phyloP scores from a whole-genome alignment of 2,329 filamentous ascomycete species.

The Diplodia scrobiculata region DNA sequence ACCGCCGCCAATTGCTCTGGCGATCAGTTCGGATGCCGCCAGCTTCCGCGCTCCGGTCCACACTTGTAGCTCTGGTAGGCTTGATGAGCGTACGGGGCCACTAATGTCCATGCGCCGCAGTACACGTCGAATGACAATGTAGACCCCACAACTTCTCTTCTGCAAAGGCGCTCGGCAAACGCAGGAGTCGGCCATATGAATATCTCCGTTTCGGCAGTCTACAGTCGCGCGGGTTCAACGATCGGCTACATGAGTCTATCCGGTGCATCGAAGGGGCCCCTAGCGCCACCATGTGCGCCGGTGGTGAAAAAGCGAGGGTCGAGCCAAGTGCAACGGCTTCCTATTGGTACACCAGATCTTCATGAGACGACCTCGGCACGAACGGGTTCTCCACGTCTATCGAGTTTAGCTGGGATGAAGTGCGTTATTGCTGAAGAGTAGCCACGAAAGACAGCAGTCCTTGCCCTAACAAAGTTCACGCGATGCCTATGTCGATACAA shows the following conservation, averaged over 20 bases:
- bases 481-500: background rate
- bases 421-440: too few relatives aligned
- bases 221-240: background rate
- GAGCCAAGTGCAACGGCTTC: background rate
- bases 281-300: background rate
- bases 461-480: background rate
- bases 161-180: background rate
- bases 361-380: constrained; percentile 7
- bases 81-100: background rate
- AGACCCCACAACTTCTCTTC: background rate
- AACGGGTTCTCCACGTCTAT: background rate
- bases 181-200: background rate
- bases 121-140: background rate
- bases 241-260: background rate
- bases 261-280: background rate
- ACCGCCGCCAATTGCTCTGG: background rate
- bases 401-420: background rate
- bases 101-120: background rate
- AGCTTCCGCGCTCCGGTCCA: background rate
- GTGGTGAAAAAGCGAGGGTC: background rate
- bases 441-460: background rate
- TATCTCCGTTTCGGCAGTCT: background rate
- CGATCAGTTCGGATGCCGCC: background rate
- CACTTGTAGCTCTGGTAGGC: background rate
- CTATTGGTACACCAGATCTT: background rate